phyloP scores from a whole-genome alignment of 345 rosid species.

The Rubroshorea leprosula region DNA sequence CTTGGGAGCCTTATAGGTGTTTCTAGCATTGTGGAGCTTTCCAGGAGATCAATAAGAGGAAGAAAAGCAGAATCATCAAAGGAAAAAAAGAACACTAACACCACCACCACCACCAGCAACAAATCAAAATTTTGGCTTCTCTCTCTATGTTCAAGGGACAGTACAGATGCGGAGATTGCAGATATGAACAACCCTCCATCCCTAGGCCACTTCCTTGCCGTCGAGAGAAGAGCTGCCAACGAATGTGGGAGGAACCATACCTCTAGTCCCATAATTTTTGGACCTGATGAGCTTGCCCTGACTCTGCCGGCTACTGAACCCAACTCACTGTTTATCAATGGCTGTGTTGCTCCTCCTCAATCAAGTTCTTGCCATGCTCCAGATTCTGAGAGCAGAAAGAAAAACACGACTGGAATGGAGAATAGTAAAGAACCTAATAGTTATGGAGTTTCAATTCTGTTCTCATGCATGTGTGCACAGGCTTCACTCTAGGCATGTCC shows the following conservation, averaged over 20 bases:
- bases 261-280: constrained; percentile 16
- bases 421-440: constrained; percentile 3
- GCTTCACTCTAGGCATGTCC: constrained; percentile 1
- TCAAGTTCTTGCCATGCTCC: constrained; percentile 5
- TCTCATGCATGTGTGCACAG: constrained; percentile 37
- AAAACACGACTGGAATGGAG: constrained; percentile 17
- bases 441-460: constrained; percentile 24
- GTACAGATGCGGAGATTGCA: constrained; percentile 21
- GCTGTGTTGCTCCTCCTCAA: constrained; percentile 41
- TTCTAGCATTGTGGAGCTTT: constrained; percentile 42
- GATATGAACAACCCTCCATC: constrained; percentile 27
- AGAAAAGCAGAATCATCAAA: constrained; percentile 25
- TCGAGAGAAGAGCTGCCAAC: constrained; percentile 37
- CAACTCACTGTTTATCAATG: constrained; percentile 43
- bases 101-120: neutral
- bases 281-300: constrained; percentile 23
- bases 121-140: constrained; percentile 35
- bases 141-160: constrained; percentile 43
- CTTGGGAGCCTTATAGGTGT: constrained; percentile 64
- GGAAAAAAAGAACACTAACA: constrained; percentile 19
- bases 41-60: constrained; percentile 41
- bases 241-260: constrained; percentile 22
- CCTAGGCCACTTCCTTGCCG: constrained; percentile 45
- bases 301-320: constrained; percentile 14
- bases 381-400: neutral